A percentile compares a stretch with the other conserved stretches of the same genome.
These are phyloP conservation scores for Monascus purpureus DNA, from an alignment of 495 filamentous ascomycete genomes.

Conservation along the genomic window DNA sequence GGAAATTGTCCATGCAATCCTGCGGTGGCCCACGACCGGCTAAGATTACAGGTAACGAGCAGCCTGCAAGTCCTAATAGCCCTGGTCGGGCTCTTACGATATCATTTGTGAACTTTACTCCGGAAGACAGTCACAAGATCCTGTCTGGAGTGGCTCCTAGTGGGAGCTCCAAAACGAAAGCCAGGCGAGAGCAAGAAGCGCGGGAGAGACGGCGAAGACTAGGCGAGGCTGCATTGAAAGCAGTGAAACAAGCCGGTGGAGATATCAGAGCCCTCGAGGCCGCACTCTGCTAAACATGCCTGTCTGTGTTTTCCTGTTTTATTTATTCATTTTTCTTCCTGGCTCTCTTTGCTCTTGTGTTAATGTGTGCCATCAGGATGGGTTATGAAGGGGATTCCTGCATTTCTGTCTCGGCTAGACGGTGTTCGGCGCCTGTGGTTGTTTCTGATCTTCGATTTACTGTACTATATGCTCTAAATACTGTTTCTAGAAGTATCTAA, in stretches of 20 bases:
- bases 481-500: no score
- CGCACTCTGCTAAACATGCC: slow-evolving; percentile 19
- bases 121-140: slow-evolving; percentile 62
- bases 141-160: slow-evolving; percentile 84
- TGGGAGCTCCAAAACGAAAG: slow-evolving; percentile 87
- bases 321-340: no score
- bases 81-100: slow-evolving; percentile 31
- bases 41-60: slow-evolving; percentile 8
- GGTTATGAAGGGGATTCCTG: no score
- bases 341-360: no score
- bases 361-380: no score
- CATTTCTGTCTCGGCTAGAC: no score
- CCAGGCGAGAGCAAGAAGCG: slow-evolving; percentile 74
- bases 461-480: no score
- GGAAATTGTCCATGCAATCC: slow-evolving; percentile 25
- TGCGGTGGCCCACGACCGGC: slow-evolving; percentile 21
- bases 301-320: not conserved
- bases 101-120: slow-evolving; percentile 88
- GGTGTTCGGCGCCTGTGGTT: no score
- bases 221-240: slow-evolving; percentile 57
- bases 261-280: slow-evolving; percentile 46
- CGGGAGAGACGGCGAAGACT: slow-evolving; percentile 62
- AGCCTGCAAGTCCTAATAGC: slow-evolving; percentile 18
- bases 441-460: no score
- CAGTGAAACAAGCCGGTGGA: slow-evolving; percentile 65